These are phyloP conservation scores for Taphrina pruni DNA, from an alignment of 1,139 yeast genomes.

Conservation along the genomic window DNA sequence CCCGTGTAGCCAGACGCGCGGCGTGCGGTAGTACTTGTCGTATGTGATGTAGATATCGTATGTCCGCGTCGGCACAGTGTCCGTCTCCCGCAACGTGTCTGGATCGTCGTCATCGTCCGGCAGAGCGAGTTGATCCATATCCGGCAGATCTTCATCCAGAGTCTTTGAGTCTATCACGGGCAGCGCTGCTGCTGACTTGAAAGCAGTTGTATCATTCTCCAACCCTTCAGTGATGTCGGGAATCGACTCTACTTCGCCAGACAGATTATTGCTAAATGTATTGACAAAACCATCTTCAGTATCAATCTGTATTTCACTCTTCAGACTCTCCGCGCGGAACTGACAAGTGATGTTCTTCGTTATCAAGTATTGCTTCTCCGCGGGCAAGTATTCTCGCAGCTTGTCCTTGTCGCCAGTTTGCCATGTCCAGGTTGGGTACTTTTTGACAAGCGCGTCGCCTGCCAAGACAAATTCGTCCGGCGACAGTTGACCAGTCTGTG, in stretches of 20 bases:
- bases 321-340: slow-evolving; percentile 21
- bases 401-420: slow-evolving; percentile 46
- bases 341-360: slow-evolving; percentile 81
- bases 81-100: slow-evolving; percentile 52
- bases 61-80: slow-evolving; percentile 61
- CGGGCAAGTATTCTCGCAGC: slow-evolving; percentile 72
- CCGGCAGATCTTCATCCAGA: slow-evolving; percentile 51
- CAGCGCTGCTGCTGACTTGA: slow-evolving; percentile 52
- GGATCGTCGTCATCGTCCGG: slow-evolving; percentile 57
- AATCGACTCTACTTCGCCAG: slow-evolving; percentile 31
- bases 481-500: slow-evolving; percentile 84
- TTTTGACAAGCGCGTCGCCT: slow-evolving; percentile 87
- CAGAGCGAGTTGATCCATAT: slow-evolving; percentile 55
- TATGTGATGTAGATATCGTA: slow-evolving; percentile 90
- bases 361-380: slow-evolving; percentile 81
- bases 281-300: slow-evolving; percentile 27
- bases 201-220: slow-evolving; percentile 39
- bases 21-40: slow-evolving; percentile 94
- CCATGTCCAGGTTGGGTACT: slow-evolving; percentile 99
- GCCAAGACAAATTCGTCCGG: slow-evolving; percentile 92
- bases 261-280: slow-evolving; percentile 14
- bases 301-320: slow-evolving; percentile 29
- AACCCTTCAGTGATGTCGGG: slow-evolving; percentile 45
- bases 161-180: slow-evolving; percentile 52
- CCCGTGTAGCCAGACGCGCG: slow-evolving; percentile 90